Base-by-base conservation (phyloP, 345 rosid species). In the Garcia nutans region DNA sequence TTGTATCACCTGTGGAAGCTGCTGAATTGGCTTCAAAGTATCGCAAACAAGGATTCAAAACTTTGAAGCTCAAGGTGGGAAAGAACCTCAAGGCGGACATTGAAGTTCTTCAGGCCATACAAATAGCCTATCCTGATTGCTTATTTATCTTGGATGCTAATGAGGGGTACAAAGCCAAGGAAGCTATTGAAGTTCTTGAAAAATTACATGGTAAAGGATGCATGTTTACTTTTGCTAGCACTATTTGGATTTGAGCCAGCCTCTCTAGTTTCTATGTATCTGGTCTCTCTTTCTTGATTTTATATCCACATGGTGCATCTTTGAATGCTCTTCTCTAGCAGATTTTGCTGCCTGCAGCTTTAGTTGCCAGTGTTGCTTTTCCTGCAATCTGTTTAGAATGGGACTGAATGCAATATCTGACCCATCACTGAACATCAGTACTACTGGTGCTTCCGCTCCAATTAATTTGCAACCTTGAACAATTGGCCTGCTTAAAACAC, bases 1-100 rank as follows among this genome's bases (percentile, higher is more conserved):
- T 95, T 84, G 91, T 91, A 74, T 84, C 89, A 74, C 91, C 94
- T 7, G 70, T 76, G 1, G 97, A 95, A 83, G 99, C 97, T 56
- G 88, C 92, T 22, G 83, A 75, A 65, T 86, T 95, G 84, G 99
- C 97, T 76, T 79, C 78, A 37, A 90, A 90, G 74, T 95, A 93
- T 82, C 74, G 77, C 62, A 81, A 83, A 78, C 89, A 83, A 81
- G 97, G 97, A 65, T 93, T 95, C 83, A 76, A 87, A 72, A 93
- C 90, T 66, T 84, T 95, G 87, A 95, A 95, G 90, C 93, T 95
- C 54, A 95, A 93, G 85, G 97, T 95, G 68, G 98, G 99, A 74
- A 95, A 89, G 87, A 84, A 93, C 71, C 87, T 93, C 52, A 76
- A 82, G 78, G 81, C 89, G 41, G 99, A 93, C 83, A 83, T 93